Evolutionary conservation across 495 filamentous ascomycete genomes (phyloP).

Genomic region (Talaromyces stipitatus): DNA sequence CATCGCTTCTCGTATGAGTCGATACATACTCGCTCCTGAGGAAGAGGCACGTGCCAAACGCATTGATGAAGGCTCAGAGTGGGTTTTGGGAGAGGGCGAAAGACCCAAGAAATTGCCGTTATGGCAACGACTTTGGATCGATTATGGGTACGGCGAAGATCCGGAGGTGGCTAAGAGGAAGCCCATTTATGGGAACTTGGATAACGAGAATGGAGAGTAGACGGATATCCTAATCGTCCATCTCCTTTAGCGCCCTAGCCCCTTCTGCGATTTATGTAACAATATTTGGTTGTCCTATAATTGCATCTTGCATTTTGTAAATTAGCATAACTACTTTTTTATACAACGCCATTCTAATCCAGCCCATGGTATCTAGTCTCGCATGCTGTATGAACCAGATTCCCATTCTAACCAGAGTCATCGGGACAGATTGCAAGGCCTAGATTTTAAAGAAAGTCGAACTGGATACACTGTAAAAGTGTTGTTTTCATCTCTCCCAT

Average conservation of each 20-base stretch:
- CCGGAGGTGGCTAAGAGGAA: slow-evolving; percentile 32
- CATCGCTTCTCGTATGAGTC: slow-evolving; percentile 73
- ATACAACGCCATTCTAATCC: background rate
- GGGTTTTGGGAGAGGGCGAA: slow-evolving; percentile 50
- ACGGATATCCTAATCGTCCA: background rate
- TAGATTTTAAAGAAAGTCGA: background rate
- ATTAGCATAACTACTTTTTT: background rate
- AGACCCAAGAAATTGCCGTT: slow-evolving; percentile 28
- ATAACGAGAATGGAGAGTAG: slow-evolving; percentile 27
- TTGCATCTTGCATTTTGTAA: background rate
- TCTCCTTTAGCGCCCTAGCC: background rate
- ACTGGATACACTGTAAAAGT: background rate
- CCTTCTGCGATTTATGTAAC: background rate
- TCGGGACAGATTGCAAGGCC: too few relatives aligned
- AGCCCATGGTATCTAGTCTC: background rate
- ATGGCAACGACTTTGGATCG: slow-evolving; percentile 38
- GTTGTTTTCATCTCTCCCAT: background rate
- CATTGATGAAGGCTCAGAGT: slow-evolving; percentile 57
- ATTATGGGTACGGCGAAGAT: slow-evolving; percentile 40
- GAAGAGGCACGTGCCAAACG: slow-evolving; percentile 58
- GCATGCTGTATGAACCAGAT: too few relatives aligned
- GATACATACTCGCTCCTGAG: slow-evolving; percentile 53
- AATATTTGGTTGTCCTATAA: slow-evolving; percentile 1
- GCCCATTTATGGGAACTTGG: slow-evolving; percentile 33
- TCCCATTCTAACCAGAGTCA: too few relatives aligned